Evolutionary conservation across 169 alveolate genomes (phyloP), one percentile per base, ranked within the genome.

Genomic region (Plasmodium chabaudi): DNA sequence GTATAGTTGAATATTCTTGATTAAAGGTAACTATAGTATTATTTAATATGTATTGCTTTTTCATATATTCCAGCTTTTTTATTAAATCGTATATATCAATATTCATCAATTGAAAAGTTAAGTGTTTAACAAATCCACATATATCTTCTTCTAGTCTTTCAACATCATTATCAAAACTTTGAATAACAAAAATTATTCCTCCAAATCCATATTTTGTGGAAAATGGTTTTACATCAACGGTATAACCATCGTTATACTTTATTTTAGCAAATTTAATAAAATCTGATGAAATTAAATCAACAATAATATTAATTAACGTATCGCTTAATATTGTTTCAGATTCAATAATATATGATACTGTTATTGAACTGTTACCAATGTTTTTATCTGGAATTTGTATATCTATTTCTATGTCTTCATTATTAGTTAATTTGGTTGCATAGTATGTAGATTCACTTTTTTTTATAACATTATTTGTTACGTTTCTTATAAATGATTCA

Each of bases 1-100:
- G 25, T 53, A 82, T 82, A 59, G 90, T 67, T 46, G 75, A 55
- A 82, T 82, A 82, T 23, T 82, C 90, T 65, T 82, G 84, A 25
- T 82, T 63, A 71, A 56, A 82, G 23, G 90, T 82, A 67, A 65
- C 53, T 67, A 82, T 82, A 59, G 61, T 51, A 44, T 82, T 82
- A 67, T 82, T 82, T 68, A 82, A 46, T 60, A 82, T 65, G 27
- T 82, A 82, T 12, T 15, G 46, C 59, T 82, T 82, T 71, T 82
- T 82, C 90, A 82, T 67, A 59, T 25, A 15, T 67, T 67, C 56
- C 15, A 82, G 23, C 69, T 67, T 67, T 65, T 82, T 68, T 17
- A 56, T 56, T 49, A 82, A 13, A 53, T 82, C 72, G 42, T 79
- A 65, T 21, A 57, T 44, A 17, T 70, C 84, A 13, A 82, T 82